Evolutionary conservation across 495 filamentous ascomycete species (phyloP), one percentile per base, ranked within the genome.

Genomic region (Aspergillus cristatus): DNA sequence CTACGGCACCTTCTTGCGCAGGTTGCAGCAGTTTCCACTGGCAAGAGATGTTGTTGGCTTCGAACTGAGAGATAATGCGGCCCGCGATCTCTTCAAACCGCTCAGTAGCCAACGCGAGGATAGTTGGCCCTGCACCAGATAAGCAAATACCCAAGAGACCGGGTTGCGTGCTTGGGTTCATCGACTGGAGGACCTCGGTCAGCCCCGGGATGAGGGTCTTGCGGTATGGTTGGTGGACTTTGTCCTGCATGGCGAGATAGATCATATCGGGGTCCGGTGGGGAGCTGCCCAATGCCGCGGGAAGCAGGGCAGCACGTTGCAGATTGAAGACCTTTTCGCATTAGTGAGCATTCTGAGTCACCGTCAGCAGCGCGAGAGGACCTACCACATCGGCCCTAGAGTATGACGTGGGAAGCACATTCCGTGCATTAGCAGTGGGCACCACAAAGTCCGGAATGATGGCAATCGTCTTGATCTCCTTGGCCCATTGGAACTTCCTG

Each of bases 211-310:
- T 89, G 34, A 98, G 71, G 10, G 71, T 80, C 56, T 84, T 78
- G 30, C 91, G 79, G 62, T 97, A 95, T 7, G 85, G 90, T 58
- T 98, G 91, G 60, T 98, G 91, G 28, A 98, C 71, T 58, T 86
- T 91, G 65, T 98, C 91, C 62, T 94, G 88, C 91, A 98, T 98
- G 18, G 86, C 90, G 18, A 88, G 72, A 66, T 86, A 94, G 55
- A 98, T 97, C 59, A 87, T 80, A 43, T 88, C 81, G 28, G 90
- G 76, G 52, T 95, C 81, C n/a, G 88, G 90, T 6, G 91, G 91
- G 12, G 81, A 86, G 44, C 81, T 74, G 32, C 88, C 88, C 43
- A 98, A 67, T 2, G 87, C 87, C 3, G 81, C 78, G 10, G 89
- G 85, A 8, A 98, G 78, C 15, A 97, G 67, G 12, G 89, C 86